Evolutionary conservation across 2,329 filamentous ascomycete genomes (phyloP).

Genomic region (Shiraia bambusicola): DNA sequence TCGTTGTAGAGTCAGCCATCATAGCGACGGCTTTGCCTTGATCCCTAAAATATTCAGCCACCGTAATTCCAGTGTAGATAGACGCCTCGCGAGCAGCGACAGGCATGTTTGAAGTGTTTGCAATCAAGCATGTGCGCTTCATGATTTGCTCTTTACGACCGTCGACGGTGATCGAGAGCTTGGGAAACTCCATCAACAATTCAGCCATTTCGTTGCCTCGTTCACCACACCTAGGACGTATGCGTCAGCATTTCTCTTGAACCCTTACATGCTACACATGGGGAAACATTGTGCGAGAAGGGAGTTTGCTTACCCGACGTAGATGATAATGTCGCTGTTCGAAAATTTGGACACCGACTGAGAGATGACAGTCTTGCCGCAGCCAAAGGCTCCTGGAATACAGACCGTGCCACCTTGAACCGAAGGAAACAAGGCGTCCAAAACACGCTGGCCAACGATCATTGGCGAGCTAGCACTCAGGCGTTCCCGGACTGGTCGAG

Average conservation of each 20-base stretch:
- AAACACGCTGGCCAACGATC: conserved; percentile 92
- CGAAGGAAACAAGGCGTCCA: conserved; percentile 93
- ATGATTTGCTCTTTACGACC: conserved; percentile 98
- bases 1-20: conserved; percentile 98
- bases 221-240: conserved; percentile 66
- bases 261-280: neutral
- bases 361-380: conserved; percentile 98
- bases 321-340: conserved; percentile 98
- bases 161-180: conserved; percentile 88
- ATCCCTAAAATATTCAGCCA: conserved; percentile 96
- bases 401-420: conserved; percentile 97
- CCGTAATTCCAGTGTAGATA: conserved; percentile 91
- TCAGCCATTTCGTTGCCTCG: conserved; percentile 99
- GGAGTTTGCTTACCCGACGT: conserved; percentile 66
- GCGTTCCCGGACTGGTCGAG: conserved; percentile 89
- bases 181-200: conserved; percentile 98
- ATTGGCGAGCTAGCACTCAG: conserved; percentile 86
- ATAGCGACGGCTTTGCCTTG: conserved; percentile 97
- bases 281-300: neutral
- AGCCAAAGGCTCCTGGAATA: conserved; percentile 97
- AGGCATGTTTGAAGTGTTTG: conserved; percentile 99
- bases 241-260: neutral
- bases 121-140: conserved; percentile 98
- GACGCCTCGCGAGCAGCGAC: conserved; percentile 97
- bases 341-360: conserved; percentile 99